A percentile compares a stretch with the other conserved stretches of the same genome.
Conservation (phyloP, 306 rosid genomes). For the Alnus glutinosa region DNA sequence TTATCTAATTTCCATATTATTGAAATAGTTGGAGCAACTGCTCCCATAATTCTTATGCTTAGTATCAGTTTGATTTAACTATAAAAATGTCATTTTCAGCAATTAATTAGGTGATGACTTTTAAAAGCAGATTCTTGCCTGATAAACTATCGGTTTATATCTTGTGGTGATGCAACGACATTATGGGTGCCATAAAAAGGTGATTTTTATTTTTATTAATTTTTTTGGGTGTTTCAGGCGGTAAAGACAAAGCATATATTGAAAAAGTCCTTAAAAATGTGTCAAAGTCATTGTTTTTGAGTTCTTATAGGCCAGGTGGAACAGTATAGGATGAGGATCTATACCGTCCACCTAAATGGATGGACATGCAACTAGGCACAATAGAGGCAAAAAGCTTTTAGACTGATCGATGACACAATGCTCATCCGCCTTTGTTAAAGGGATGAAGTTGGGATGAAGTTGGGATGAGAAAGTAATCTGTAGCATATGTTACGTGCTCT, state of each 20-base stretch:
- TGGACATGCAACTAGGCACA: not conserved
- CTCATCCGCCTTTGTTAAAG: too few relatives aligned
- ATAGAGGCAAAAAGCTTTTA: not conserved
- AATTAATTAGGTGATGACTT: not conserved
- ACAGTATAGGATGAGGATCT: not conserved
- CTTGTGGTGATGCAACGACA: not conserved
- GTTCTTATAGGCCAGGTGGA: not conserved
- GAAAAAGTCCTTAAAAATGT: not conserved
- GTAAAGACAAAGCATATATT: not conserved
- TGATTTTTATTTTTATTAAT: too few relatives aligned
- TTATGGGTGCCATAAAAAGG: not conserved
- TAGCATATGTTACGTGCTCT: too few relatives aligned
- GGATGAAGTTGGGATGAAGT: too few relatives aligned
- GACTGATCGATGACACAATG: too few relatives aligned
- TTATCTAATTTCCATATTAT: too few relatives aligned
- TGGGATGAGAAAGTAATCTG: too few relatives aligned
- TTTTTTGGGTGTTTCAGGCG: not conserved
- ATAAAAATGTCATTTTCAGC: not conserved
- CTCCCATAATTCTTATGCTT: too few relatives aligned
- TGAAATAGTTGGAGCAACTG: too few relatives aligned
- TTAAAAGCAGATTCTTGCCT: not conserved
- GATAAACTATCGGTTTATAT: not conserved
- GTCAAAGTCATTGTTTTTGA: not conserved
- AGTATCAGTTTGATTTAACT: too few relatives aligned
- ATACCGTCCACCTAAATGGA: not conserved